Evolutionary conservation across 2,329 filamentous ascomycete genomes (phyloP), one percentile per base, ranked within the genome.

Genomic region (Fusarium cicatricum): DNA sequence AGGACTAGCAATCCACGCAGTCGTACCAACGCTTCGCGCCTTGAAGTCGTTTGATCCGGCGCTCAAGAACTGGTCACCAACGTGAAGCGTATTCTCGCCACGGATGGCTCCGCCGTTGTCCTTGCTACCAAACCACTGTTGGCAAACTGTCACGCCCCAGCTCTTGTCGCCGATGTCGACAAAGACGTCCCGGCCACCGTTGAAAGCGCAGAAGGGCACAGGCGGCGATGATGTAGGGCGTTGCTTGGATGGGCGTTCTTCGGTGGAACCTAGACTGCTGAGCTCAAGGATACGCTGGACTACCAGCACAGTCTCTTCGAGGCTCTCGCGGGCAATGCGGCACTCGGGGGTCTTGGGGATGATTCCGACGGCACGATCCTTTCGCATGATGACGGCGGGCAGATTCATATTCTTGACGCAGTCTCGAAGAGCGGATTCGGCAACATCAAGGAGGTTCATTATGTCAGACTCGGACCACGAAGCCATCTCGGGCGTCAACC

Each of bases 101-200:
- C 83, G 81, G 65, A 97, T 86, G 7, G 69, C 69, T 9, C 73
- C 67, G 16, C 73, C 67, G 21, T 55, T 70, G 14, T 66, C 65
- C 41, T 65, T 70, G 45, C 72, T 85, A 17, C 90, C 90, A 72
- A 97, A 97, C 80, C 92, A 97, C 53, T 88, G 85, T 78, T 99
- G 95, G 72, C 93, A 97, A 4, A 93, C 92, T 29, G 90, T 83
- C 3, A 99, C 95, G 62, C 95, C 95, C 90, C 93, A 96, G 47
- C 89, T 92, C 78, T 99, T 99, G 78, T 99, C 95, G 51, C 95
- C 95, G 70, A 99, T 97, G 73, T 99, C 95, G 48, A 99, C 93
- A 75, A 99, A 99, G 36, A 98, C 92, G 73, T 99, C 95, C 59
- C 95, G 94, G 11, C 95, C 95, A 48, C 94, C 95, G 74, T 99